Evolutionary conservation across 164 flowering plant genomes (phyloP), one percentile per base, ranked within the genome.

Genomic region (Echeveria elegans): DNA sequence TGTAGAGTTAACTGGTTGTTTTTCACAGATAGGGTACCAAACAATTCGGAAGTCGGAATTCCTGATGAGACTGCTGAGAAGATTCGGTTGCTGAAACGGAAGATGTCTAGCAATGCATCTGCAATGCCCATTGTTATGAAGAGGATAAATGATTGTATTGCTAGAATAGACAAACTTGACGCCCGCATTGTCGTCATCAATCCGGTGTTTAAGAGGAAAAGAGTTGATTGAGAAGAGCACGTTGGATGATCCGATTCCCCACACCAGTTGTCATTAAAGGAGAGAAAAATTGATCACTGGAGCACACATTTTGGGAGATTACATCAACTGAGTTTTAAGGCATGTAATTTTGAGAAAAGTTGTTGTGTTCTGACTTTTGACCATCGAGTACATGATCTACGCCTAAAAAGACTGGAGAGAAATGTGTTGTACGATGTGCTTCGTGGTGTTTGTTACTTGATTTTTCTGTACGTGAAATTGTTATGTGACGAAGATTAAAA

Each of bases 191-290:
- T 40, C 64, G 72, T 53, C 66, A 75, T 80, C n/a, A 82, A 79
- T 73, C 86, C 92, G 60, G 88, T 80, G 37, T 90, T 90, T 74
- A 86, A 82, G 77, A 82, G 75, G 78, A 87, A 72, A 77, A 72
- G 68, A 68, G 76, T 72, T 66, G 45, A 72, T 63, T 80, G 78
- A 65, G 19, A 18, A 29, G 4, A 40, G 67, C 16, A 45, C 14
- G 24, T 18, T 9, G 18, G 6, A 63, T 32, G 19, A 2, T 16
- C 40, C 15, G 16, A 6, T 60, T n/a, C n/a, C n/a, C n/a, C n/a
- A n/a, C n/a, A n/a, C n/a, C n/a, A n/a, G n/a, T n/a, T n/a, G n/a
- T n/a, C n/a, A n/a, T n/a, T n/a, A n/a, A n/a, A n/a, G n/a, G n/a
- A n/a, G n/a, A n/a, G n/a, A n/a, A n/a, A n/a, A n/a, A n/a, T n/a